These are phyloP conservation scores for Mikania micrantha DNA, from an alignment of 129 eudicot genomes.

Conservation along the genomic window DNA sequence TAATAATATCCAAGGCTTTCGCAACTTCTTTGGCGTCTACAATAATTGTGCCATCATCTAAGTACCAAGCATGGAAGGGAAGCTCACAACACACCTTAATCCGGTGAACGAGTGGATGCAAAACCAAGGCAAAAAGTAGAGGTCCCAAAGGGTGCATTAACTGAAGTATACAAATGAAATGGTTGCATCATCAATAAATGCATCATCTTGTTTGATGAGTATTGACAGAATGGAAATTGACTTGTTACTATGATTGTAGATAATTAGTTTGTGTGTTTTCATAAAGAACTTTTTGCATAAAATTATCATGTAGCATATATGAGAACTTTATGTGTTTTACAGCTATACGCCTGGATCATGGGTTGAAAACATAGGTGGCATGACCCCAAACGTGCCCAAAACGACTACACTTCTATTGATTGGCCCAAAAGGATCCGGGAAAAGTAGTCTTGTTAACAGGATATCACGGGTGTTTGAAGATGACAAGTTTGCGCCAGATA, in stretches of 20 bases:
- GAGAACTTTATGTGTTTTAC: background rate
- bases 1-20: too few species aligned
- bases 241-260: too few species aligned
- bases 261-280: too few species aligned
- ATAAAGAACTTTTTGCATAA: too few species aligned
- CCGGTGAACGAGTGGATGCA: too few species aligned
- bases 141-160: too few species aligned
- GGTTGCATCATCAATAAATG: background rate
- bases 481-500: constrained; percentile 53
- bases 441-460: constrained; percentile 77
- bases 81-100: too few species aligned
- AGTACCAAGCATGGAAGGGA: too few species aligned
- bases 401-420: constrained; percentile 53
- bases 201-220: background rate
- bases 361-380: constrained; percentile 45
- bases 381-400: constrained; percentile 47
- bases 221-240: too few species aligned
- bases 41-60: too few species aligned
- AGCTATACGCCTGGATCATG: constrained; percentile 49
- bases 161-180: background rate
- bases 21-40: too few species aligned
- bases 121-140: too few species aligned
- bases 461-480: constrained; percentile 65
- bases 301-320: background rate
- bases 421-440: constrained; percentile 87